Conservation (phyloP, 23 red algal genomes). For the Cyanidium caldarium region DNA sequence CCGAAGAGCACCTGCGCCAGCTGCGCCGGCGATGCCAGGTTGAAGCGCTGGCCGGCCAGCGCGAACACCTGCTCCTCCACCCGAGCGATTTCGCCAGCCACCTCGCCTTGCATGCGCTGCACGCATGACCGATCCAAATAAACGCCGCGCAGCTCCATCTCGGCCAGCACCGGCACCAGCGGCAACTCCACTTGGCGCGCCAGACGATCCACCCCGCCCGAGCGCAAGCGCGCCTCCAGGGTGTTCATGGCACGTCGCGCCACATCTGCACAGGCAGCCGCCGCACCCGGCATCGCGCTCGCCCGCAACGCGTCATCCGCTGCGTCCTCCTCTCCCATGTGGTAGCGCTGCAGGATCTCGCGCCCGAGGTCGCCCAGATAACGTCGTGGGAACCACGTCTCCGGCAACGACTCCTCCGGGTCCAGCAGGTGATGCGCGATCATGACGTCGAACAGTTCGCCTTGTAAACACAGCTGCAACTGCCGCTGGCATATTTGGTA, state of each 20-base stretch:
- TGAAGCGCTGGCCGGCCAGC: background rate
- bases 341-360: background rate
- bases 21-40: background rate
- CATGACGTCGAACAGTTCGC: conserved; percentile 5
- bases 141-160: conserved; percentile 21
- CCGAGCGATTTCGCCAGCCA: background rate
- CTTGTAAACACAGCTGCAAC: background rate
- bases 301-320: background rate
- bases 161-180: conserved; percentile 12
- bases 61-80: background rate
- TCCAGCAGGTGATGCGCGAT: conserved; percentile 6
- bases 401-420: background rate
- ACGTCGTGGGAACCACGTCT: background rate
- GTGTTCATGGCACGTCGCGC: background rate
- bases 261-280: background rate
- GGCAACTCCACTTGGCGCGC: conserved; percentile 18
- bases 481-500: background rate
- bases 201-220: background rate
- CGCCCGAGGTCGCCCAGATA: background rate
- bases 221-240: background rate
- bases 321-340: no score
- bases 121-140: background rate
- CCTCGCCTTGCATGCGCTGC: background rate
- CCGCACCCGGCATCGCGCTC: background rate
- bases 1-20: background rate